phyloP scores from a whole-genome alignment of 495 filamentous ascomycete genomes.

The Tuber brumale region DNA sequence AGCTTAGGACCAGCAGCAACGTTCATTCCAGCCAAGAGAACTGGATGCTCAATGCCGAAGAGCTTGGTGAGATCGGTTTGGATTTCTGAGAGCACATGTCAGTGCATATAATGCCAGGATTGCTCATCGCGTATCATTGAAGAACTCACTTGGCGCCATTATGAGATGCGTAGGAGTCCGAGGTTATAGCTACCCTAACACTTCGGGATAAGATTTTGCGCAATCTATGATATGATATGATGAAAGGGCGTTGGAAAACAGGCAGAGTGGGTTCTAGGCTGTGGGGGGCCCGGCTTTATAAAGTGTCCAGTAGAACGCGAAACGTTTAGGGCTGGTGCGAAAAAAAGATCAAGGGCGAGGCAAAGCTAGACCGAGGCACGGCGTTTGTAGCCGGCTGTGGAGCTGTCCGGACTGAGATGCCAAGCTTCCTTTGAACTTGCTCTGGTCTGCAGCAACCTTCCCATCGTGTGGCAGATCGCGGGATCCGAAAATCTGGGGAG shows the following conservation, averaged over 20 bases:
- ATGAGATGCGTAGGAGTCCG: background rate
- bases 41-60: constrained; percentile 92
- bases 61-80: constrained; percentile 81
- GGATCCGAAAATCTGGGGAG: no score
- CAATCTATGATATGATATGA: background rate
- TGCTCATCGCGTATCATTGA: background rate
- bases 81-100: constrained; percentile 23
- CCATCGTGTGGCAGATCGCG: background rate
- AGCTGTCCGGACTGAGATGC: background rate
- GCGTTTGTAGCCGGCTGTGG: background rate
- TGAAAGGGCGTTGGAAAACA: background rate
- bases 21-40: constrained; percentile 97
- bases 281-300: constrained; percentile 20
- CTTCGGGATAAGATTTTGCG: background rate
- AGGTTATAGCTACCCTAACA: background rate
- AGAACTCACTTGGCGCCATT: constrained; percentile 30
- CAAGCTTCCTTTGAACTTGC: background rate
- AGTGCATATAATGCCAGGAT: background rate
- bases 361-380: constrained; percentile 14
- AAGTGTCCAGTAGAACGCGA: constrained; percentile 13
- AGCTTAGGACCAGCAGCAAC: constrained; percentile 96
- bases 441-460: background rate
- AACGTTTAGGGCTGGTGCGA: constrained; percentile 4
- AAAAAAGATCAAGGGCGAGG: constrained; percentile 9
- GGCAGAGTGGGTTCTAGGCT: background rate